Conservation (phyloP, 169 alveolate species). For the Pseudocohnilembus persalinus region DNA sequence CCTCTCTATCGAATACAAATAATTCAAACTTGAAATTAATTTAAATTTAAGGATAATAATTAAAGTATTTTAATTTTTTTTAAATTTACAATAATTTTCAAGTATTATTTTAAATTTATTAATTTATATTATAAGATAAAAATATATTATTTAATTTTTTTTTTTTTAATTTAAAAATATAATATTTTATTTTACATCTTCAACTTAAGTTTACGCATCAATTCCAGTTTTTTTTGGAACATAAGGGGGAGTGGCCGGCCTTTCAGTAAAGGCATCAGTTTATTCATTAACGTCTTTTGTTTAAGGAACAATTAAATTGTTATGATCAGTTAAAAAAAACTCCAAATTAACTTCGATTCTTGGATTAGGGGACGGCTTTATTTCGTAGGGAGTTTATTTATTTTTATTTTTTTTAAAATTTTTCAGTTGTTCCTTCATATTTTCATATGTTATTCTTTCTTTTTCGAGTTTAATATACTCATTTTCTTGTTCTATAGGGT, state of each 20-base stretch:
- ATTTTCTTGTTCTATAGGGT: conserved; percentile 57
- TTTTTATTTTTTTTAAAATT: conserved; percentile 61
- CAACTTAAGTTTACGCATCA: conserved; percentile 83
- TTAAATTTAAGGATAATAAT: too few relatives aligned
- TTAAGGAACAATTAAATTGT: conserved; percentile 41
- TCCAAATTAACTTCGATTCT: conserved; percentile 75
- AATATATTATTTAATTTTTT: too few relatives aligned
- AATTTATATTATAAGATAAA: not conserved
- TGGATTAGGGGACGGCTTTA: conserved; percentile 79
- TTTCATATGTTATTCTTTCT: conserved; percentile 67
- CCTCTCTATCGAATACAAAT: conserved; percentile 83
- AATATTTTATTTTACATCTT: conserved; percentile 52
- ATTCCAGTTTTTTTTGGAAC: conserved; percentile 87
- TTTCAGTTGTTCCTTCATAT: conserved; percentile 60
- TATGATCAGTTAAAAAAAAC: conserved; percentile 72
- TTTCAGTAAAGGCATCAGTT: conserved; percentile 76
- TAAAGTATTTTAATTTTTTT: too few relatives aligned
- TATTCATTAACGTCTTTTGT: conserved; percentile 60
- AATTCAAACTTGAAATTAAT: too few relatives aligned
- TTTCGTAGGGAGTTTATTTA: conserved; percentile 64
- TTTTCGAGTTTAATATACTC: conserved; percentile 58
- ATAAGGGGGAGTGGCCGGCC: conserved; percentile 80
- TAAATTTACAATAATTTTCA: too few relatives aligned
- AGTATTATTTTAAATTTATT: too few relatives aligned
- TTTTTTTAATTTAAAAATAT: too few relatives aligned